Conservation (phyloP, 495 filamentous ascomycete species). For the Neurospora sublineolata region DNA sequence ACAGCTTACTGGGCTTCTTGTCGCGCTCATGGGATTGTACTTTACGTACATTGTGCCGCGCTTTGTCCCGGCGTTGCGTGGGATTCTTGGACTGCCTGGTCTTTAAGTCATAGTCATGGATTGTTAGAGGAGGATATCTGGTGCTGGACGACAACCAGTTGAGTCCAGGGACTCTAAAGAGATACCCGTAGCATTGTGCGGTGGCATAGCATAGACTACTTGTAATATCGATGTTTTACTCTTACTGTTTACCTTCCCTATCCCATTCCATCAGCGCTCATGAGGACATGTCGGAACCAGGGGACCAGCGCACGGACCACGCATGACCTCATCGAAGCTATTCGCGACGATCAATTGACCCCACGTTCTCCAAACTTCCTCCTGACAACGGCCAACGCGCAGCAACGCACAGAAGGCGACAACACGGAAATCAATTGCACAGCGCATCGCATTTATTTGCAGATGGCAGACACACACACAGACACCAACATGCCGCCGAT, state of each 20-base stretch:
- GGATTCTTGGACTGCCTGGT: constrained; percentile 65
- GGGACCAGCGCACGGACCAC: constrained; percentile 15
- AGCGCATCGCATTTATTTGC: not conserved
- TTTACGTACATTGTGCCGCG: constrained; percentile 68
- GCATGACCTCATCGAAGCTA: constrained; percentile 27
- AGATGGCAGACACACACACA: not conserved
- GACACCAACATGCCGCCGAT: constrained; percentile 13
- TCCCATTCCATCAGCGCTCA: not conserved
- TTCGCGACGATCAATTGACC: constrained; percentile 4
- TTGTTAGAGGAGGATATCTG: not conserved
- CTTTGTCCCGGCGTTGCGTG: constrained; percentile 47
- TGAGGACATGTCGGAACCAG: not conserved
- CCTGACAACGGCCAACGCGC: not conserved
- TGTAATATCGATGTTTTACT: not conserved
- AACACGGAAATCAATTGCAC: not conserved
- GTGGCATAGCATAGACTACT: not conserved
- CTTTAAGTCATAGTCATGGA: constrained; percentile 24
- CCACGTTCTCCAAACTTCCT: not conserved
- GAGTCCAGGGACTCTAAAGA: not conserved
- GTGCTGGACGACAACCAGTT: not conserved
- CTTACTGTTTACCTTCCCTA: not conserved
- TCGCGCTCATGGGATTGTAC: constrained; percentile 59
- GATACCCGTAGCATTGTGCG: not conserved
- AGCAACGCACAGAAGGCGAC: not conserved
- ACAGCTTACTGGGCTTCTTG: constrained; percentile 59